Evolutionary conservation across 306 rosid species (phyloP), one percentile per base, ranked within the genome.

Genomic region (Sindora glabra): DNA sequence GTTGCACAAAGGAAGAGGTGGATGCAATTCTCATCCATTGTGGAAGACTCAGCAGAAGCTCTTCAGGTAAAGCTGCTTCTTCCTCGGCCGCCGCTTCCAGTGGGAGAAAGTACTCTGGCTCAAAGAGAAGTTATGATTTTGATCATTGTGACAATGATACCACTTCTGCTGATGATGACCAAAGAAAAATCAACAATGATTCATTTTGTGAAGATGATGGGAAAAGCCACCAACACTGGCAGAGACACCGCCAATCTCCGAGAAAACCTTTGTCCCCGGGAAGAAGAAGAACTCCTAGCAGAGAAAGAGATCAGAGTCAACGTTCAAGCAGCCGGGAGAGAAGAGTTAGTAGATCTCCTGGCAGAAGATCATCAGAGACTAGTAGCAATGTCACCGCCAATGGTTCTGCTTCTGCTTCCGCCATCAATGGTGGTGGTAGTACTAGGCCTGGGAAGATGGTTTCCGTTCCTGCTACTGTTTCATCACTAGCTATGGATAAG

Each of bases 21-120:
- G 99, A 94, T 65, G 99, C 95, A 29, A 94, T 94, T 69, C 77
- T 94, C 3, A 82, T 94, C 17, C 99, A 89, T 65, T 89, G 99
- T 65, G 99, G 99, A 8, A 76, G 96, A 45, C 86, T 92, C 22
- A 86, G 94, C 71, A 83, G 99, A 45, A 92, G 99, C 81, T 84
- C 97, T 39, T 94, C 99, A 5, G 85, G 87, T 1, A 86, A 74
- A 48, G 87, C 81, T 11, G 77, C 89, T 49, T 52, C 89, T 56
- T 78, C 94, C 13, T 83, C 89, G 17, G 65, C 72, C 8, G 65
- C 72, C 8, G 65, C 62, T 38, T 62, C 76, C 25, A 48, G 67
- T 23, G 71, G 87, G 36, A 78, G 86, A 55, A 89, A 78, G 82
- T 89, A 89, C 76, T 89, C 99, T 0, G 99, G 97, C 26, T 94